Percentiles rank a stretch among this genome's conserved stretches.
These are phyloP conservation scores for Lentinula raphanica DNA, from an alignment of 768 basidiomycete species.

Conservation along the genomic window DNA sequence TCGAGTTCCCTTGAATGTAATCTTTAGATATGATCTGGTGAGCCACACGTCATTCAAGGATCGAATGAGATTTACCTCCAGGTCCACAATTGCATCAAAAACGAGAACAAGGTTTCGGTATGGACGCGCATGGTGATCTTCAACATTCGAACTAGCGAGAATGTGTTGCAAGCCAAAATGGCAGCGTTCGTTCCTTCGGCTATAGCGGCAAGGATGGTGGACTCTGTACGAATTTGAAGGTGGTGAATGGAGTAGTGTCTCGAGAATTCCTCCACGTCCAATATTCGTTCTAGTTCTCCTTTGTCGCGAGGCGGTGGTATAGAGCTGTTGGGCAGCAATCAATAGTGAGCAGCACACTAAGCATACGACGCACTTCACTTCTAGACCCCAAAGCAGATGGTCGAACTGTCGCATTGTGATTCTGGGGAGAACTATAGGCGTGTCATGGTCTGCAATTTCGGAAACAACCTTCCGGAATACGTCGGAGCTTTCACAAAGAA, in stretches of 20 bases:
- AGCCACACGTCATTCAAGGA: background rate
- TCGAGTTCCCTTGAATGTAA: slow-evolving; percentile 20
- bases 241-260: background rate
- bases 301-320: slow-evolving; percentile 18
- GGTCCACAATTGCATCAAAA: slow-evolving; percentile 3
- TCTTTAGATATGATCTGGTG: background rate
- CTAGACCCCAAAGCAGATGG: slow-evolving; percentile 32
- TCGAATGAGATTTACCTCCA: background rate
- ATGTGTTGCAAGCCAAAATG: background rate
- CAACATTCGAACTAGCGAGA: background rate
- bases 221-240: background rate
- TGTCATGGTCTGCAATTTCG: slow-evolving; percentile 10
- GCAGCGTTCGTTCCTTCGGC: background rate
- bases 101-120: background rate
- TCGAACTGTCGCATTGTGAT: slow-evolving; percentile 34
- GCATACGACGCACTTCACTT: slow-evolving; percentile 30
- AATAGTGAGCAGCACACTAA: slow-evolving; percentile 5
- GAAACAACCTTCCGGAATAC: background rate
- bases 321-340: slow-evolving; percentile 18
- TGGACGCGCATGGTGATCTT: background rate
- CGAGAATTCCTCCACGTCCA: background rate
- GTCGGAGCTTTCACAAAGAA: background rate
- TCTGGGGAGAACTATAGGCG: slow-evolving; percentile 33
- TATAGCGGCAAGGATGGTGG: background rate
- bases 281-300: slow-evolving; percentile 21